A percentile compares a stretch with the other conserved stretches of the same genome.
Conservation (phyloP, 2,329 filamentous ascomycete species). For the Truncatella angustata region DNA sequence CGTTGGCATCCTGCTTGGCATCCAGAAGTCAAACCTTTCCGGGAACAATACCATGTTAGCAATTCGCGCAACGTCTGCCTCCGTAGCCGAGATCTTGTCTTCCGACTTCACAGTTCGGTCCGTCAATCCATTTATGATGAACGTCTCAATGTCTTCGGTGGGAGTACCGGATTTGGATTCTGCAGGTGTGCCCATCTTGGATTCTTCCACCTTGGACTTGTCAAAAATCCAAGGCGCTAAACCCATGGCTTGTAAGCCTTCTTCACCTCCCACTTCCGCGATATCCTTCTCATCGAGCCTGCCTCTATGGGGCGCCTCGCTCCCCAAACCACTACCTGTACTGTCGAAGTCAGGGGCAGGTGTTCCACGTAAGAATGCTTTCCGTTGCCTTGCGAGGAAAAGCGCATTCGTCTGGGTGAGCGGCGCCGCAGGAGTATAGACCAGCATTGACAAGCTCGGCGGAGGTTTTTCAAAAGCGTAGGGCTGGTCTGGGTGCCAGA, state of each 20-base stretch:
- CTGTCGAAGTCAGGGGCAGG: conserved; percentile 56
- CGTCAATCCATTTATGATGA: conserved; percentile 17
- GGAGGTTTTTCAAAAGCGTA: conserved; percentile 45
- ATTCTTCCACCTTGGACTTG: conserved; percentile 23
- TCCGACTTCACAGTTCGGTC: conserved; percentile 22
- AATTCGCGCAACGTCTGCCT: conserved; percentile 51
- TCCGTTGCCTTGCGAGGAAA: conserved; percentile 56
- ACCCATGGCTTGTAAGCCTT: conserved; percentile 57
- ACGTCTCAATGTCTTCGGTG: conserved; percentile 20
- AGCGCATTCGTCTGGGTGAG: conserved; percentile 57
- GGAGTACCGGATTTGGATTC: conserved; percentile 17
- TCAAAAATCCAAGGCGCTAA: conserved; percentile 49
- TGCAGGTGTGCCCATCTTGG: conserved; percentile 11
- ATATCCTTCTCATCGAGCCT: conserved; percentile 51
- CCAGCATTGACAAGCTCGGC: conserved; percentile 43
- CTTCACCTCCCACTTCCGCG: conserved; percentile 46
- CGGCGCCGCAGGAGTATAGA: conserved; percentile 54
- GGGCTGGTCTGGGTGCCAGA: conserved; percentile 58
- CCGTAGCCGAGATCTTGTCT: conserved; percentile 35
- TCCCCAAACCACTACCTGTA: conserved; percentile 47
- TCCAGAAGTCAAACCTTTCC: conserved; percentile 48
- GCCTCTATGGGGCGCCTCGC: conserved; percentile 48
- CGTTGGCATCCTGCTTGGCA: conserved; percentile 32
- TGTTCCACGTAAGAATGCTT: conserved; percentile 54
- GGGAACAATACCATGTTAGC: conserved; percentile 58